Percentiles rank a stretch among this genome's conserved stretches.
Conservation (phyloP, 2,329 filamentous ascomycete genomes). For the Capronia epimyces region DNA sequence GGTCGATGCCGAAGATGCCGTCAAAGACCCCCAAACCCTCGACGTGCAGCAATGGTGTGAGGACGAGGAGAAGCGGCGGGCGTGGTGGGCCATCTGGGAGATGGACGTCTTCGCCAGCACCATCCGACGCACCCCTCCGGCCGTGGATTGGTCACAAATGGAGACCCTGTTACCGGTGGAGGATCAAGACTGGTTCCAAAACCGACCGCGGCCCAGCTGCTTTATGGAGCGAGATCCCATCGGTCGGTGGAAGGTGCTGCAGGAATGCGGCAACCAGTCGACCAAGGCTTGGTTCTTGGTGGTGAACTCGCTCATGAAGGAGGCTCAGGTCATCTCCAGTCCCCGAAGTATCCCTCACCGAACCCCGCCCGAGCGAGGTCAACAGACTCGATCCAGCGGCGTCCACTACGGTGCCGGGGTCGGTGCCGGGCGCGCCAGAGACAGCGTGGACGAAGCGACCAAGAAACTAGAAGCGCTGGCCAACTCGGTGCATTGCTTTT, state of each 20-base stretch:
- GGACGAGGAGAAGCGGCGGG: conserved; percentile 37
- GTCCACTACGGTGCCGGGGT: conserved; percentile 5
- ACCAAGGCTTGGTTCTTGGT: conserved; percentile 39
- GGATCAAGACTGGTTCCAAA: conserved; percentile 35
- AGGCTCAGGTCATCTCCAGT: conserved; percentile 34
- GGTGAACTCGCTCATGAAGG: conserved; percentile 37
- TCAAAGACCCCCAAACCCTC: neutral
- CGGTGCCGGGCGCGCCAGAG: neutral
- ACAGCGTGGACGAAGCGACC: neutral
- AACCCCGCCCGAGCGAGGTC: neutral
- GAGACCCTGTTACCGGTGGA: conserved; percentile 35
- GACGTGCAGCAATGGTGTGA: conserved; percentile 28
- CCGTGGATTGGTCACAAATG: conserved; percentile 35
- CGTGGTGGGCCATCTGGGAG: conserved; percentile 43
- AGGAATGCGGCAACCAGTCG: conserved; percentile 33
- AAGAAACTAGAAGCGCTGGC: neutral
- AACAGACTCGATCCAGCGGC: conserved; percentile 9
- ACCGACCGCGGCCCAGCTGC: conserved; percentile 27
- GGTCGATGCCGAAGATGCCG: conserved; percentile 12
- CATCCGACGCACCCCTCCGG: conserved; percentile 35
- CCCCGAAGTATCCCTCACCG: conserved; percentile 12
- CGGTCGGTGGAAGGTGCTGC: conserved; percentile 33
- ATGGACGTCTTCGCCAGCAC: conserved; percentile 41
- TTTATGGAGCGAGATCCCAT: conserved; percentile 33
- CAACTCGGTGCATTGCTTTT: neutral